phyloP scores from a whole-genome alignment of 805 yeast species.

The Metschnikowia orientalis region DNA sequence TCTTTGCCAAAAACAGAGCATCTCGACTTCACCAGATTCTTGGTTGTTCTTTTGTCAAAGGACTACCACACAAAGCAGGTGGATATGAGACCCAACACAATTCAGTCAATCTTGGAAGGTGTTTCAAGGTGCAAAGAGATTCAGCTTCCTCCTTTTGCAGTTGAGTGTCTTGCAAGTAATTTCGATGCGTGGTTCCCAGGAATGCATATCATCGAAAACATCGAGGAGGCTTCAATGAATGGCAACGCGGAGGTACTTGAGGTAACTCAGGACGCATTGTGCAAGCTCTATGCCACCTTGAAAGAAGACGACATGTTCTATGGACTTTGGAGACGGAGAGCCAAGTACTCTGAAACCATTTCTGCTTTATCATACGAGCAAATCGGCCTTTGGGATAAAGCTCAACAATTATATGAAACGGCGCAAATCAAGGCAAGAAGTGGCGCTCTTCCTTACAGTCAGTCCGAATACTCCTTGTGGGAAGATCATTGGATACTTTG shows the following conservation, averaged over 20 bases:
- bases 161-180: conserved; percentile 80
- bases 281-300: conserved; percentile 80
- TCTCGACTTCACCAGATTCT: conserved; percentile 75
- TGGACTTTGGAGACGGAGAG: conserved; percentile 96
- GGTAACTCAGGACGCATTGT: conserved; percentile 82
- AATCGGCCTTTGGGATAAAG: conserved; percentile 90
- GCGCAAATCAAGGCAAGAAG: conserved; percentile 96
- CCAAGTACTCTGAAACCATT: conserved; percentile 89
- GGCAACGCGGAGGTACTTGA: conserved; percentile 76
- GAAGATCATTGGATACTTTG: conserved; percentile 98
- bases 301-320: conserved; percentile 97
- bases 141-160: conserved; percentile 89
- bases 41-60: conserved; percentile 75
- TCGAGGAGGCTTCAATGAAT: conserved; percentile 50
- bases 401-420: conserved; percentile 87
- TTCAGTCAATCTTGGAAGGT: conserved; percentile 80
- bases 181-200: conserved; percentile 92
- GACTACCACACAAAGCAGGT: conserved; percentile 93
- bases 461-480: conserved; percentile 93
- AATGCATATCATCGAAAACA: conserved; percentile 74
- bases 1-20: conserved; percentile 76
- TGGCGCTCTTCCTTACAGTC: conserved; percentile 92
- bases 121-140: conserved; percentile 66
- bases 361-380: conserved; percentile 93
- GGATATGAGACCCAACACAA: conserved; percentile 79